Conservation (phyloP, 306 rosid genomes). For the Fragaria ananassa region DNA sequence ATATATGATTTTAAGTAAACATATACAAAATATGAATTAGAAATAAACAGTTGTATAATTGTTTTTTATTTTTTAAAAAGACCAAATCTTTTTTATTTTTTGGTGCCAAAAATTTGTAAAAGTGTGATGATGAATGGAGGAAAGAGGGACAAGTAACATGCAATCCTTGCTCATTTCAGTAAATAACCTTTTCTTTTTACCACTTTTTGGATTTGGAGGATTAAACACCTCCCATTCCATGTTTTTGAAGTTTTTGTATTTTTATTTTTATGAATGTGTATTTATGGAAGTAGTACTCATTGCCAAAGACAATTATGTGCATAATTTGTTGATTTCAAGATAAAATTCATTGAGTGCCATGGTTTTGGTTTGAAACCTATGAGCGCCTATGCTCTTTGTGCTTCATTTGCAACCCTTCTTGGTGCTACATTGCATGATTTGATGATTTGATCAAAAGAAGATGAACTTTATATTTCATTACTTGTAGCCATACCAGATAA, state of each 20-base stretch:
- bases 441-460: constrained; percentile 18
- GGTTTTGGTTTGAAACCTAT: constrained; percentile 13
- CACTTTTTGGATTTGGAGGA: constrained; percentile 18
- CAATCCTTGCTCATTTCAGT: constrained; percentile 50
- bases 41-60: constrained; percentile 24
- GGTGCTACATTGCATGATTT: constrained; percentile 23
- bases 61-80: neutral
- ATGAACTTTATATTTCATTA: constrained; percentile 5
- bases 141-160: constrained; percentile 67
- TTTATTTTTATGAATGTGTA: neutral
- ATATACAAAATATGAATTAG: neutral
- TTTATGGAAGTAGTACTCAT: constrained; percentile 17
- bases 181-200: constrained; percentile 32
- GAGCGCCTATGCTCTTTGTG: constrained; percentile 8
- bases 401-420: constrained; percentile 15
- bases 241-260: neutral
- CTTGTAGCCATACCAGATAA: neutral
- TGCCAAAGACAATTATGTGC: constrained; percentile 27
- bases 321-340: constrained; percentile 20
- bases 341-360: constrained; percentile 16
- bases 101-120: constrained; percentile 31
- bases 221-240: constrained; percentile 2
- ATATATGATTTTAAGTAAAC: constrained; percentile 9
- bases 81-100: neutral
- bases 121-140: constrained; percentile 46